Evolutionary conservation across 2,329 filamentous ascomycete genomes (phyloP).

Genomic region (Colletotrichum echinochloae): DNA sequence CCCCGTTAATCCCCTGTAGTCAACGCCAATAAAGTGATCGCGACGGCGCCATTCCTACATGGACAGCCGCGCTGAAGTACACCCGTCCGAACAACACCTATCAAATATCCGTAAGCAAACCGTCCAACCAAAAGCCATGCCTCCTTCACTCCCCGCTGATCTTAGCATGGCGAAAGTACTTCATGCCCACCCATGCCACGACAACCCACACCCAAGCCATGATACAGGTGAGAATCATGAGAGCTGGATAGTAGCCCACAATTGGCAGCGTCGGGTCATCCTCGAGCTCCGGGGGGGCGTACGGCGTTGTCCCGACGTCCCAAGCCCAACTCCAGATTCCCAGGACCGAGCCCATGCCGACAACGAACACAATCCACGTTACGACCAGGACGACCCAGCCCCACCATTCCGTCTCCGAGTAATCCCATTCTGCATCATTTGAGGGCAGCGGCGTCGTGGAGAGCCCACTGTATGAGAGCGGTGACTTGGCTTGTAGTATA

Average conservation of each 20-base stretch:
- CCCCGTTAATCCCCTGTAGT: neutral
- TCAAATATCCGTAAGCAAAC: neutral
- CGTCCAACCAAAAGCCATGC: neutral
- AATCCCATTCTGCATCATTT: conserved; percentile 79
- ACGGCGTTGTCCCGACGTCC: conserved; percentile 96
- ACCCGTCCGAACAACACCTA: neutral
- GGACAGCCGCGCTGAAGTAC: neutral
- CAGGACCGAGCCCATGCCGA: conserved; percentile 95
- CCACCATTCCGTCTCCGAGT: conserved; percentile 97
- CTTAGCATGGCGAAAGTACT: conserved; percentile 98
- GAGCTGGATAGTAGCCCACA: conserved; percentile 94
- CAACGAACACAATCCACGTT: conserved; percentile 96
- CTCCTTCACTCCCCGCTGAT: conserved; percentile 72
- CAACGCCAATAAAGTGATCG: neutral
- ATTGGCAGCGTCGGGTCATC: conserved; percentile 96
- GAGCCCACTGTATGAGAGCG: conserved; percentile 67
- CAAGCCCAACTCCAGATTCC: conserved; percentile 99
- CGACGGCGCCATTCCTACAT: neutral
- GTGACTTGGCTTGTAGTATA: conserved; percentile 68
- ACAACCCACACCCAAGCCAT: conserved; percentile 99
- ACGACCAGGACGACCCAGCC: conserved; percentile 92
- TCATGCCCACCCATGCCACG: conserved; percentile 98
- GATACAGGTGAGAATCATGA: conserved; percentile 91
- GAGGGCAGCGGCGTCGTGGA: conserved; percentile 61
- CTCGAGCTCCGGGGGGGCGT: conserved; percentile 93